Evolutionary conservation across 208 protist species (phyloP).

Genomic region (Trichomonas tenax): DNA sequence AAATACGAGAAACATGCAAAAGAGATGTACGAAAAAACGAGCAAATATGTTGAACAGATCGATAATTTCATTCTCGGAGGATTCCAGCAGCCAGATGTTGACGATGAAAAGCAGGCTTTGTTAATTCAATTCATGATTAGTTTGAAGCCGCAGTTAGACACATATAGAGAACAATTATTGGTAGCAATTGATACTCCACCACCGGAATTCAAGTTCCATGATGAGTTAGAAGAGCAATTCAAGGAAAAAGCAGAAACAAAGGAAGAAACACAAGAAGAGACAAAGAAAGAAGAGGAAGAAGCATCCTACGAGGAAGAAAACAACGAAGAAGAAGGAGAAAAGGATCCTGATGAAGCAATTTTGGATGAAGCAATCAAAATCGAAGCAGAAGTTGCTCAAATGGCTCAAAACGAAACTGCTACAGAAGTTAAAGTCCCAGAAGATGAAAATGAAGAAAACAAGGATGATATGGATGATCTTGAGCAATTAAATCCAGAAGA

Average conservation of each 20-base stretch:
- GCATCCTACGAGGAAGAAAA: not conserved
- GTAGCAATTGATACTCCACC: not conserved
- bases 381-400: too few species aligned
- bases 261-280: not conserved
- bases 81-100: not conserved
- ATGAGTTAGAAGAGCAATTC: too few species aligned
- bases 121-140: not conserved
- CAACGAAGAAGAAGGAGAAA: not conserved
- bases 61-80: not conserved
- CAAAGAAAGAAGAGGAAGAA: not conserved
- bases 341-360: not conserved
- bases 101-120: not conserved
- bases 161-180: not conserved
- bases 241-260: not conserved
- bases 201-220: not conserved
- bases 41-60: not conserved
- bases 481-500: too few species aligned
- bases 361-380: too few species aligned
- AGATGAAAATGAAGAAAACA: too few species aligned
- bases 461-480: too few species aligned
- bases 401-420: too few species aligned
- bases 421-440: too few species aligned
- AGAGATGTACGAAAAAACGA: not conserved
- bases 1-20: not conserved
- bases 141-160: not conserved